Conservation (phyloP, 495 filamentous ascomycete genomes). For the Talaromyces thailandensis region DNA sequence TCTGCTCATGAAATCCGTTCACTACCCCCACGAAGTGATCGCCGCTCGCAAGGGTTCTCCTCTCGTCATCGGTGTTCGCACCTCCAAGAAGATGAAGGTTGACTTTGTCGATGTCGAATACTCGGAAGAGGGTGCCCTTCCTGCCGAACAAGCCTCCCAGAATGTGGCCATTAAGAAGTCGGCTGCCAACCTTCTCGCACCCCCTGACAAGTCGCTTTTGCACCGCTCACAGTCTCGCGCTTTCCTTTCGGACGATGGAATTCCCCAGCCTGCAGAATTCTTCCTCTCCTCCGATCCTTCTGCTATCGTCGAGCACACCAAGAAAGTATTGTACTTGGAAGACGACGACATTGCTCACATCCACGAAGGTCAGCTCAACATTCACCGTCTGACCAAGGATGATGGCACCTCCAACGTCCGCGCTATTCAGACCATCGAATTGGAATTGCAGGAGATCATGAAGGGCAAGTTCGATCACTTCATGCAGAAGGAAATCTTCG, state of each 20-base stretch:
- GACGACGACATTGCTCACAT: slow-evolving; percentile 99
- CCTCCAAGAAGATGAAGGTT: slow-evolving; percentile 98
- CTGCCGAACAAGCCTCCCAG: slow-evolving; percentile 91
- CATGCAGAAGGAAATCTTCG: slow-evolving; percentile 99
- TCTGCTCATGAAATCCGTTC: slow-evolving; percentile 91
- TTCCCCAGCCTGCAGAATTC: slow-evolving; percentile 96
- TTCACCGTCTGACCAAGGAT: slow-evolving; percentile 92
- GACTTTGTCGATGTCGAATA: slow-evolving; percentile 99
- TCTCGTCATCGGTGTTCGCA: slow-evolving; percentile 89
- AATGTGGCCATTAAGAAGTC: slow-evolving; percentile 95
- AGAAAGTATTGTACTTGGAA: slow-evolving; percentile 98
- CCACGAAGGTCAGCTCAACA: slow-evolving; percentile 96
- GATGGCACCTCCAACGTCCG: slow-evolving; percentile 95
- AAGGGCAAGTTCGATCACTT: slow-evolving; percentile 99
- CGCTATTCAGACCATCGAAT: slow-evolving; percentile 94
- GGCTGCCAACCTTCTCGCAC: slow-evolving; percentile 68
- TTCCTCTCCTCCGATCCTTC: slow-evolving; percentile 97
- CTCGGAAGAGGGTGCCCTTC: slow-evolving; percentile 74
- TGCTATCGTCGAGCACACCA: slow-evolving; percentile 97
- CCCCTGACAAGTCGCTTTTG: slow-evolving; percentile 91
- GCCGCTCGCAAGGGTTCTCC: slow-evolving; percentile 97
- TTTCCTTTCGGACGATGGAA: slow-evolving; percentile 95
- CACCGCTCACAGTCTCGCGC: slow-evolving; percentile 97
- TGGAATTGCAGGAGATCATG: slow-evolving; percentile 99
- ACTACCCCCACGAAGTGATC: slow-evolving; percentile 96